Evolutionary conservation across 2,329 filamentous ascomycete species (phyloP).

Genomic region (Penicillium vulpinum): DNA sequence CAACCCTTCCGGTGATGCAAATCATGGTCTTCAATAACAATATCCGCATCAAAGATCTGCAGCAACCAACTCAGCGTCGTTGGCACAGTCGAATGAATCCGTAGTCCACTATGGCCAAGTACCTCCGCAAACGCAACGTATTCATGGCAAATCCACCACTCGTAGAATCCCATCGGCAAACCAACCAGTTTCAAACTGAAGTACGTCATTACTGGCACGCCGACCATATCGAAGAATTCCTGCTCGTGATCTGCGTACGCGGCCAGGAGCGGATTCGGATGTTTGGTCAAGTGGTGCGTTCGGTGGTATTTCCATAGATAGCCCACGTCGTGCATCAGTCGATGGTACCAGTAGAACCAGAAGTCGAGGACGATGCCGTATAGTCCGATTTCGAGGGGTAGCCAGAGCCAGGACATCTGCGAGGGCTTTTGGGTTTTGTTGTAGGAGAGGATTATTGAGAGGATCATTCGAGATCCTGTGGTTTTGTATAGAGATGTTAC

Average conservation of each 20-base stretch:
- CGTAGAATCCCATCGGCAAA: conserved; percentile 49
- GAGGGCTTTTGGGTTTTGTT: conserved; percentile 24
- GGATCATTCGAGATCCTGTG: conserved; percentile 33
- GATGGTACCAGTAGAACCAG: conserved; percentile 31
- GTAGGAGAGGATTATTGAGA: conserved; percentile 37
- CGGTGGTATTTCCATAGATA: conserved; percentile 48
- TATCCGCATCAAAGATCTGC: conserved; percentile 36
- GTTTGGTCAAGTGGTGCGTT: conserved; percentile 50
- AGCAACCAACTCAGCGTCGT: conserved; percentile 40
- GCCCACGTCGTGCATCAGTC: conserved; percentile 45
- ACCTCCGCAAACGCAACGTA: conserved; percentile 44
- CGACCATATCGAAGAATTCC: conserved; percentile 47
- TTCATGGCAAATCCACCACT: conserved; percentile 51
- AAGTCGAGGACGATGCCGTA: conserved; percentile 29
- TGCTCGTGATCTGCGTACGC: conserved; percentile 48
- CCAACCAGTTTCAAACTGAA: conserved; percentile 38
- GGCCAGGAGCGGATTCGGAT: conserved; percentile 46
- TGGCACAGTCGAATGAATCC: conserved; percentile 40
- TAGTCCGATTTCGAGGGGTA: conserved; percentile 36
- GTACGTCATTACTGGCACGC: conserved; percentile 44
- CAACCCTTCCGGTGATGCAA: conserved; percentile 44
- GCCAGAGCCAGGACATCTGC: conserved; percentile 35
- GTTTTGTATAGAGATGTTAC: conserved; percentile 37
- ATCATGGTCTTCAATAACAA: conserved; percentile 49
- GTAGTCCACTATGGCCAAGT: conserved; percentile 23